Percentiles rank a stretch among this genome's conserved stretches.
phyloP scores from a whole-genome alignment of 2,329 filamentous ascomycete species.

The Elsinoe perseae region DNA sequence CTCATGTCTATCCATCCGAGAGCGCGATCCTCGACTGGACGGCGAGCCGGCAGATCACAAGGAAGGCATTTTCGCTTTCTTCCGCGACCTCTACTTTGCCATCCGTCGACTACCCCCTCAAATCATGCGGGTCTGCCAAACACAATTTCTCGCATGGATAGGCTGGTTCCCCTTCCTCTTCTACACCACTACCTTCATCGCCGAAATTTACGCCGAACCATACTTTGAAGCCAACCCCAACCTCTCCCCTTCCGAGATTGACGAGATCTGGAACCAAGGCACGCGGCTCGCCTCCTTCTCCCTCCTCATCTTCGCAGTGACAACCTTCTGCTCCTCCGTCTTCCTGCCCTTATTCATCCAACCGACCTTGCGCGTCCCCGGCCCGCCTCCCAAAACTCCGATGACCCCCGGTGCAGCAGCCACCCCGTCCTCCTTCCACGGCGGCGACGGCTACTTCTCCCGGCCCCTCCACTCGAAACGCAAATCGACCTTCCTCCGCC shows the following conservation, averaged over 20 bases:
- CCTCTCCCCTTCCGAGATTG: slow-evolving; percentile 67
- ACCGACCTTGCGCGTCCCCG: slow-evolving; percentile 58
- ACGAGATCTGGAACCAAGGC: slow-evolving; percentile 72
- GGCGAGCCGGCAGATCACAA: slow-evolving; percentile 52
- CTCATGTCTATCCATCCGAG: slow-evolving; percentile 61
- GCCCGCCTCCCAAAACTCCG: slow-evolving; percentile 31
- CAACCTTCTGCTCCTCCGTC: slow-evolving; percentile 73
- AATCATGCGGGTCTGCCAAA: slow-evolving; percentile 66
- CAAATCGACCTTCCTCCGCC: slow-evolving; percentile 23
- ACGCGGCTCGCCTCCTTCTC: slow-evolving; percentile 86
- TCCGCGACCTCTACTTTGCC: slow-evolving; percentile 66
- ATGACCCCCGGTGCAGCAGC: slow-evolving; percentile 32
- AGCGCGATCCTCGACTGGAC: slow-evolving; percentile 72
- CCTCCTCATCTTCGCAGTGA: slow-evolving; percentile 77
- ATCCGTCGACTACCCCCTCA: slow-evolving; percentile 73
- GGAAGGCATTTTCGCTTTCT: slow-evolving; percentile 68
- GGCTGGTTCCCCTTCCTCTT: slow-evolving; percentile 86
- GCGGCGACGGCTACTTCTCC: slow-evolving; percentile 24
- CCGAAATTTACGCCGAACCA: slow-evolving; percentile 84
- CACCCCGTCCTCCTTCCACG: slow-evolving; percentile 26
- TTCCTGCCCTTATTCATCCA: slow-evolving; percentile 78
- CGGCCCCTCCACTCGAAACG: slow-evolving; percentile 20
- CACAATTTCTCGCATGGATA: slow-evolving; percentile 69
- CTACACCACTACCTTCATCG: slow-evolving; percentile 90
- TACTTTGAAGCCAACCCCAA: slow-evolving; percentile 69